Evolutionary conservation across 2,329 filamentous ascomycete genomes (phyloP), one percentile per base, ranked within the genome.

Genomic region (Fusarium beomiforme): DNA sequence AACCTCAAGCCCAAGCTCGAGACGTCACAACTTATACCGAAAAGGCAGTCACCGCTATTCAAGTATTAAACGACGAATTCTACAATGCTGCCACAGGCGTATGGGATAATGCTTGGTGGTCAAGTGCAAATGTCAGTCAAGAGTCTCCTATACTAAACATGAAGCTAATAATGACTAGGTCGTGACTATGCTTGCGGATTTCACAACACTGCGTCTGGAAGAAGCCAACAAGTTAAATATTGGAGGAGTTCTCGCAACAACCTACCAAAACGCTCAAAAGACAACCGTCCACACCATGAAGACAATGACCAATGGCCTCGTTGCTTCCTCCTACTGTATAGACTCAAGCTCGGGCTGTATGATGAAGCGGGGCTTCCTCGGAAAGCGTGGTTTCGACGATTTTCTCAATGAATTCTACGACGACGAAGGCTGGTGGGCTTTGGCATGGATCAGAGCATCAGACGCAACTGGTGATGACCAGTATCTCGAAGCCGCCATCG

Each of bases 91-190:
- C 77, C 8, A 89, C 85, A 2, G 91, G 92, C 6, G 81, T 92
- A 16, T 93, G 90, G 89, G 80, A 88, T 59, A 86, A 86, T 0
- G 85, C 86, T 11, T 94, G 92, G 92, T 94, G 92, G 92, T 92
- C 93, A 76, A 86, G 87, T 57, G 92, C 88, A 46, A 93, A 93
- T 76, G 85, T 65, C 34, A 33, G 62, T 65, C 29, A 8, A 31
- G 31, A 37, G 17, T 29, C 33, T 24, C 14, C 21, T 24, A 47
- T 47, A 33, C 29, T 33, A 16, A 17, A 47, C n/a, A 36, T 16
- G 23, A 41, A 39, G 29, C 60, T 65, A 65, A 65, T 37, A 65
- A 26, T 29, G n/a, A 12, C 29, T 5, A 65, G 62, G 54, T 85
- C 62, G 81, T 93, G 64, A 92, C 90, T 0, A 85, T 85, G 6